A percentile compares a stretch with the other conserved stretches of the same genome.
phyloP scores from a whole-genome alignment of 1,284 basidiomycete genomes.

The Phlebopus sp. region DNA sequence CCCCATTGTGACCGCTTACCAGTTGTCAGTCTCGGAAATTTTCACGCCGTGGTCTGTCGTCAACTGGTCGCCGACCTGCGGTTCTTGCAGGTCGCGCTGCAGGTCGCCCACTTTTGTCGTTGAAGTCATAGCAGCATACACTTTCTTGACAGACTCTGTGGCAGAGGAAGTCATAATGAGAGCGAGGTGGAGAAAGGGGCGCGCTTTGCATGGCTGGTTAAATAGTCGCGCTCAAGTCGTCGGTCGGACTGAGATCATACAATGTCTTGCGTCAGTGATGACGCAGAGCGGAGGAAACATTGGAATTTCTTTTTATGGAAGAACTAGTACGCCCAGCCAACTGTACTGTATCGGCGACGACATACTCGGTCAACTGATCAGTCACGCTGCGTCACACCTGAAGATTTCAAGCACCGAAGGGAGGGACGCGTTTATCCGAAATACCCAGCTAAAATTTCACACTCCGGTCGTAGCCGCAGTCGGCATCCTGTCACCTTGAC shows the following conservation, averaged over 20 bases:
- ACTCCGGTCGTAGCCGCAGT: too few species aligned
- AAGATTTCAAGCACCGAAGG: too few species aligned
- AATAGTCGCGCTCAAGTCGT: slow-evolving; percentile 12
- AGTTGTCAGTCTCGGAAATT: slow-evolving; percentile 61
- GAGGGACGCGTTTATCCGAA: too few species aligned
- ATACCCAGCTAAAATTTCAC: too few species aligned
- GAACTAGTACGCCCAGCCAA: too few species aligned
- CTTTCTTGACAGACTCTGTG: slow-evolving; percentile 15
- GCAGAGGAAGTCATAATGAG: slow-evolving; percentile 21
- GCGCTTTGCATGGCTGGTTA: neutral
- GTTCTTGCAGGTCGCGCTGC: slow-evolving; percentile 40
- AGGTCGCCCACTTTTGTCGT: slow-evolving; percentile 39
- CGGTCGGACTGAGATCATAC: too few species aligned
- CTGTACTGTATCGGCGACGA: too few species aligned
- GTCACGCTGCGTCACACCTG: too few species aligned
- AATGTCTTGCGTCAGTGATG: slow-evolving; percentile 23
- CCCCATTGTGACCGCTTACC: slow-evolving; percentile 37
- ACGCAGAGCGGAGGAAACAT: slow-evolving; percentile 11
- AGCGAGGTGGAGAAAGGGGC: neutral
- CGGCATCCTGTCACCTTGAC: too few species aligned
- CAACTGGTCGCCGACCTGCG: slow-evolving; percentile 36
- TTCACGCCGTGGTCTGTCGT: slow-evolving; percentile 66
- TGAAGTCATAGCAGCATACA: slow-evolving; percentile 3
- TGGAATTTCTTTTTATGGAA: too few species aligned
- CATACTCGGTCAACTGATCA: too few species aligned